These are phyloP conservation scores for Scytalidium sp. DNA, from an alignment of 2,329 filamentous ascomycete species.

Conservation along the genomic window DNA sequence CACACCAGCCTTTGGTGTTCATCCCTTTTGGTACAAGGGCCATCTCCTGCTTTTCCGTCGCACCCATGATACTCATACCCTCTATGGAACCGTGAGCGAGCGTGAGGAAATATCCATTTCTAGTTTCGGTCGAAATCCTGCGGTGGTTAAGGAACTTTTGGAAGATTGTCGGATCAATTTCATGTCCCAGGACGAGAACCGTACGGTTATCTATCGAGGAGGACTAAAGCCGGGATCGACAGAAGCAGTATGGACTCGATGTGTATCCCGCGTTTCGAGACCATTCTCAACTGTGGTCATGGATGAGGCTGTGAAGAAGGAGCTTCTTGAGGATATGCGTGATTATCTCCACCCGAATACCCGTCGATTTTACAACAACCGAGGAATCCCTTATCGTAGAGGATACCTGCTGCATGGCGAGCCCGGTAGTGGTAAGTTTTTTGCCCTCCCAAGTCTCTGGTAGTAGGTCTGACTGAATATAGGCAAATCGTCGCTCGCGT, in stretches of 20 bases:
- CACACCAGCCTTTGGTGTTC: conserved; percentile 64
- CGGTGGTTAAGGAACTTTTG: conserved; percentile 59
- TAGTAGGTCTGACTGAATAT: no score
- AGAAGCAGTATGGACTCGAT: conserved; percentile 57
- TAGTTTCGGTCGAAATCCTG: conserved; percentile 59
- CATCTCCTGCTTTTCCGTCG: conserved; percentile 57
- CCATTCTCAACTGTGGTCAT: conserved; percentile 66
- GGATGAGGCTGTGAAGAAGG: conserved; percentile 56
- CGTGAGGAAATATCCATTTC: conserved; percentile 58
- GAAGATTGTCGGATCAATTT: conserved; percentile 54
- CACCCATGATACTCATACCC: conserved; percentile 39
- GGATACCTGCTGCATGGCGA: conserved; percentile 82
- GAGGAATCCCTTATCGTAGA: conserved; percentile 81
- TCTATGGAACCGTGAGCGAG: conserved; percentile 42
- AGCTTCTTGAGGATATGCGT: conserved; percentile 56
- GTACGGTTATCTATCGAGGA: conserved; percentile 65
- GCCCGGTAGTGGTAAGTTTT: conserved; percentile 62
- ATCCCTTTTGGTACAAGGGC: conserved; percentile 66
- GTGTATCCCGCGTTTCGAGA: conserved; percentile 55
- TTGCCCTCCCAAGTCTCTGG: no score
- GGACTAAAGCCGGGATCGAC: conserved; percentile 35
- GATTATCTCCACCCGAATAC: conserved; percentile 63
- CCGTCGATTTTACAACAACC: conserved; percentile 75
- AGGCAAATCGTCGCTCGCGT: conserved; percentile 65
- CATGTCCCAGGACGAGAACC: conserved; percentile 54